Percentiles rank a stretch among this genome's conserved stretches.
These are phyloP conservation scores for Penicillium steckii DNA, from an alignment of 495 filamentous ascomycete species.

Conservation along the genomic window DNA sequence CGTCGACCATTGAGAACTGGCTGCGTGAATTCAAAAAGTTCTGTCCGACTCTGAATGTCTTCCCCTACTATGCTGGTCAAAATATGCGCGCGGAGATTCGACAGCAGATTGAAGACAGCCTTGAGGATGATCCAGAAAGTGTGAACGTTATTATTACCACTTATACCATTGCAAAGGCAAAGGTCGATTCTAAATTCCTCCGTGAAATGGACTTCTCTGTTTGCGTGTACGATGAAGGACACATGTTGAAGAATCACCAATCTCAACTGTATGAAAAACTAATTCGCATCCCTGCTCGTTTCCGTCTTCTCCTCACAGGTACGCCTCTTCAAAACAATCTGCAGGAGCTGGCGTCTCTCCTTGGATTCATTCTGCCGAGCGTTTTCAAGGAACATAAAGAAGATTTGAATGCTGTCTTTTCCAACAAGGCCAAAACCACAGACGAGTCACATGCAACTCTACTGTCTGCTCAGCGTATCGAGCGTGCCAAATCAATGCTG, in stretches of 20 bases:
- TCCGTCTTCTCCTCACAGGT: slow-evolving; percentile 84
- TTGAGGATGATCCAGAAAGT: slow-evolving; percentile 56
- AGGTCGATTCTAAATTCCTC: slow-evolving; percentile 67
- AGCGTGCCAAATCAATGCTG: slow-evolving; percentile 84
- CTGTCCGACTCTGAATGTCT: slow-evolving; percentile 70
- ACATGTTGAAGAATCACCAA: slow-evolving; percentile 81
- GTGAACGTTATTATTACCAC: slow-evolving; percentile 92
- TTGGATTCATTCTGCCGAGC: slow-evolving; percentile 86
- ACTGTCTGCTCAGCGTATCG: slow-evolving; percentile 80
- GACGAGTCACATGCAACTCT: slow-evolving; percentile 70
- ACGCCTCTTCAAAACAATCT: slow-evolving; percentile 97
- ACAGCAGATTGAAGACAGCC: slow-evolving; percentile 60
- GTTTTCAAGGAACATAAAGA: slow-evolving; percentile 74
- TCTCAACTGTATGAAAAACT: slow-evolving; percentile 79
- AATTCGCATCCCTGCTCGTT: slow-evolving; percentile 71
- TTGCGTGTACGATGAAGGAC: slow-evolving; percentile 91
- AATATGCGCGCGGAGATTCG: slow-evolving; percentile 63
- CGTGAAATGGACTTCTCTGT: slow-evolving; percentile 60
- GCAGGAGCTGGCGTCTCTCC: slow-evolving; percentile 81
- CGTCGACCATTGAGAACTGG: slow-evolving; percentile 95
- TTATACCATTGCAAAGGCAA: slow-evolving; percentile 71
- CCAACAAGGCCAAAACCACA: slow-evolving; percentile 82
- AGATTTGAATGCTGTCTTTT: slow-evolving; percentile 78
- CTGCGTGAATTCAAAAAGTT: slow-evolving; percentile 85
- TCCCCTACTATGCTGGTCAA: slow-evolving; percentile 77